Base-by-base conservation (phyloP, 176 grass and related monocot species). In the Oryza brachyantha region DNA sequence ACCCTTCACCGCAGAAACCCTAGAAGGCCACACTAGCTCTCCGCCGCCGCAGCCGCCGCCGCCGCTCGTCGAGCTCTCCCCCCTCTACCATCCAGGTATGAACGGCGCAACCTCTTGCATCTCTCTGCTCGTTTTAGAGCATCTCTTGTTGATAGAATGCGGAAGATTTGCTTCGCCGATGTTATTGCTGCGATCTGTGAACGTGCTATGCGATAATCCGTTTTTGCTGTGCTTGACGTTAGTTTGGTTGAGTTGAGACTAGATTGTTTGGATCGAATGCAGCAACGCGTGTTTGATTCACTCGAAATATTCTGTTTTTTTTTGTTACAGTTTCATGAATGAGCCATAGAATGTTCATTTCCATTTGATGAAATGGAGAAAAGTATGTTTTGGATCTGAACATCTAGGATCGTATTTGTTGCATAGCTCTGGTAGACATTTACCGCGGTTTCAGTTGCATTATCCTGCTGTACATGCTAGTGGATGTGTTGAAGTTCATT, bases 51-150 rank as follows among this genome's bases (percentile, higher is more conserved):
- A 25, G 34, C 61, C 3, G 3, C 13, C 43, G 12, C 43, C 13
- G 13, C 9, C 19, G 36, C 52, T n/a, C 31, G 48, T 39, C 66
- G 32, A 16, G 77, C 25, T 69, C 25, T 74, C 63, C 54, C 29
- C 29, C 38, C n/a, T 63, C 76, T 29, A 42, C 38, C 63, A 80
- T 79, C 76, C 86, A 84, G 48, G 86, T 88, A 84, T n/a, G n/a
- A 79, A 66, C 6, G 54, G 0, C 38, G 10, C 19, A 1, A 10
- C 22, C 7, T 19, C 29, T 1, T 36, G 5, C 7, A 38, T 38
- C 41, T 13, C 41, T 43, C 41, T 43, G 11, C 3, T 43, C 41
- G 3, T 13, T 7, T 0, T 52, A 21, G 16, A 21, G 46, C 7
- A 5, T 9, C 5, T 26, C 11, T 10, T 58, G 9, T n/a, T 48